Conservation (phyloP, 805 yeast genomes). For the Saccharomycopsis selenospora region DNA sequence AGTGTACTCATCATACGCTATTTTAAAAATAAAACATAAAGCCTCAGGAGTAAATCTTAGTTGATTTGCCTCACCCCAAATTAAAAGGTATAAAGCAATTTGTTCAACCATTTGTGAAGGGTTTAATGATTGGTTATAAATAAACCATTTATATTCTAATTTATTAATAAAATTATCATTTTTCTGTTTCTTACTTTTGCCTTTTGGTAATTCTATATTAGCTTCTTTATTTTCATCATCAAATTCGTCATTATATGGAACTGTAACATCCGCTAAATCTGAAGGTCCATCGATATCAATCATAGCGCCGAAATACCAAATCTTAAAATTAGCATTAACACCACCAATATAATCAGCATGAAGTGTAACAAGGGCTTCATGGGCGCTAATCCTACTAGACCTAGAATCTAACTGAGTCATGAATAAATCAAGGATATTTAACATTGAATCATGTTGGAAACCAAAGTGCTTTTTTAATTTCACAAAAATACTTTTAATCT, state of each 20-base stretch:
- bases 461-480: conserved; percentile 64
- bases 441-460: conserved; percentile 71
- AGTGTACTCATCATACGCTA: conserved; percentile 41
- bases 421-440: conserved; percentile 75
- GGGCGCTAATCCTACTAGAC: conserved; percentile 68
- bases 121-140: conserved; percentile 61
- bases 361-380: conserved; percentile 61
- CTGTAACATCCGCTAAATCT: conserved; percentile 24
- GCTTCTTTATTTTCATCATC: neutral
- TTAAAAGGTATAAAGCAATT: conserved; percentile 61
- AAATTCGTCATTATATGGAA: neutral
- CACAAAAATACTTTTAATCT: conserved; percentile 54
- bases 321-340: conserved; percentile 73
- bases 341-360: conserved; percentile 95
- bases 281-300: conserved; percentile 56
- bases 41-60: conserved; percentile 67
- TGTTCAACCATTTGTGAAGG: conserved; percentile 81
- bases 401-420: conserved; percentile 81
- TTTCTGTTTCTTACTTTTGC: too few relatives aligned
- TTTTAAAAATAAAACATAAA: conserved; percentile 48
- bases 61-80: conserved; percentile 91
- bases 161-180: neutral
- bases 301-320: conserved; percentile 90
- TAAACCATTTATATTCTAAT: conserved; percentile 65
- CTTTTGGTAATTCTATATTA: neutral